Conservation (phyloP, 805 yeast species). For the Saturnispora galanensis region DNA sequence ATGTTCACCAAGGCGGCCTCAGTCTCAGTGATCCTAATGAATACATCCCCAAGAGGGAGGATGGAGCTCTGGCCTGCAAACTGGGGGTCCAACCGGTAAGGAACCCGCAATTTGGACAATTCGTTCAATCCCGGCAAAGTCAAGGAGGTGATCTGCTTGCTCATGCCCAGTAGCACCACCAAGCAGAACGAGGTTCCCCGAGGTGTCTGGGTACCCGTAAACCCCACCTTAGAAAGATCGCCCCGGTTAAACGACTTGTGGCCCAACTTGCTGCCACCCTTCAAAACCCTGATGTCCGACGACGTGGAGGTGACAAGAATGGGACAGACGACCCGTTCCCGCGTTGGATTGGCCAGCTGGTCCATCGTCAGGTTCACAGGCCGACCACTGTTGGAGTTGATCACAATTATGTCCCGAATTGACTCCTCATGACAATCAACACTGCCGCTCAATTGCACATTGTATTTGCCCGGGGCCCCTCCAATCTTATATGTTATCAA, state of each 20-base stretch:
- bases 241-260: slow-evolving; percentile 54
- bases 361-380: slow-evolving; percentile 57
- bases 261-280: slow-evolving; percentile 51
- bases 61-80: slow-evolving; percentile 36
- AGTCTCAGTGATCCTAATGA: slow-evolving; percentile 44
- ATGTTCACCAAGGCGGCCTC: slow-evolving; percentile 45
- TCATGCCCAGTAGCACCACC: slow-evolving; percentile 21
- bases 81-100: slow-evolving; percentile 31
- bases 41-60: slow-evolving; percentile 38
- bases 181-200: slow-evolving; percentile 21
- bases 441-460: slow-evolving; percentile 40
- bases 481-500: slow-evolving; percentile 52
- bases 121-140: slow-evolving; percentile 60
- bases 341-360: slow-evolving; percentile 27
- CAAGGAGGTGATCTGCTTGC: slow-evolving; percentile 24
- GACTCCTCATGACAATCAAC: slow-evolving; percentile 42
- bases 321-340: slow-evolving; percentile 54
- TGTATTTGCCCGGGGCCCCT: slow-evolving; percentile 57
- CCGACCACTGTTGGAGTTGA: slow-evolving; percentile 49
- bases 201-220: slow-evolving; percentile 31
- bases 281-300: slow-evolving; percentile 52
- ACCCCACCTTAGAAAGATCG: slow-evolving; percentile 37
- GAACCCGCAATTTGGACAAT: slow-evolving; percentile 37
- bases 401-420: slow-evolving; percentile 46
- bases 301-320: slow-evolving; percentile 45